Evolutionary conservation across 108 stramenopile genomes (phyloP), one percentile per base, ranked within the genome.

Genomic region (Skeletonema marinoi): DNA sequence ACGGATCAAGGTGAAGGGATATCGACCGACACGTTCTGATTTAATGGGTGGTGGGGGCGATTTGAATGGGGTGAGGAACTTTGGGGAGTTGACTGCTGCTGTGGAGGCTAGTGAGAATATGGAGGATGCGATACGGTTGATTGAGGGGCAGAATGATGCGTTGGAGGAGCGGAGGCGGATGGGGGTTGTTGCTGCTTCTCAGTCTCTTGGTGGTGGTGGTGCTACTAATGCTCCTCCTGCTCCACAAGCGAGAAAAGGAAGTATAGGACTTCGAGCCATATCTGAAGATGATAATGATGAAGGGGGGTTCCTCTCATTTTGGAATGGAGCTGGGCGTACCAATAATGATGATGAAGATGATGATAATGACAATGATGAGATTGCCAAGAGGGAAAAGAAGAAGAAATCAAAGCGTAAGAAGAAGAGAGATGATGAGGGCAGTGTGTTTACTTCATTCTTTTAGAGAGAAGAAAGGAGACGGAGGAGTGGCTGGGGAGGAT

Each of bases 1-100:
- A 60, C 46, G 66, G 30, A 78, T 78, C 21, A 78, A 78, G 54
- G 64, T 78, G n/a, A 78, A 78, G 70, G 78, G 78, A 31, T 78
- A 78, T 60, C 48, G 65, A n/a, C 78, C 78, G 2, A 71, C 65
- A 32, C 63, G 78, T 6, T 78, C 78, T 8, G 78, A 78, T 66
- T 60, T 78, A 17, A 33, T 78, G 30, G 42, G 38, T 31, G 25
- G 21, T 31, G 41, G n/a, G 2, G 63, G 32, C 3, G 21, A 38
- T 29, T 38, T 58, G 25, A 17, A 31, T 25, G 67, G 67, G 33
- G 44, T 64, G 13, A 17, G 54, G 25, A 73, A 61, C 7, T 71
- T 42, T 66, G 78, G 60, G n/a, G 78, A 78, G 31, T 50, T 78
- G 19, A 62, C 63, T 29, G 68, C 70, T 1, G 78, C 70, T 12